Evolutionary conservation across 805 yeast genomes (phyloP), one percentile per base, ranked within the genome.

Genomic region (Pichia heedii): DNA sequence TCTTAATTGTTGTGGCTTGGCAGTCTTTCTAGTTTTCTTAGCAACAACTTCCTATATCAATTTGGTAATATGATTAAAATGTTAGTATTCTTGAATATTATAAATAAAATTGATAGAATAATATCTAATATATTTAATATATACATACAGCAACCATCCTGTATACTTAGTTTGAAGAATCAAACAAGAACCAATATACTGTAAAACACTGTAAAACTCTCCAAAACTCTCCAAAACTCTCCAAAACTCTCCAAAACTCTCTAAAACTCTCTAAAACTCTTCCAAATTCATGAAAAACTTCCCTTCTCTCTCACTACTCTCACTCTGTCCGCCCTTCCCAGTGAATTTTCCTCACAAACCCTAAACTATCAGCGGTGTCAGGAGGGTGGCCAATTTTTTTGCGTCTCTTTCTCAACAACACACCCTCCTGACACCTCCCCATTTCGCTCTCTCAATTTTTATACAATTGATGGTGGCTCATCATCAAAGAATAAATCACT

Each of bases 1-100:
- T 74, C 97, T 88, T 72, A 93, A 79, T 74, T 84, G 84, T 74
- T 87, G 93, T 66, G 97, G 94, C 69, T 88, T 86, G 63, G 77
- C 76, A 62, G 89, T 68, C 83, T 88, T 86, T 82, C 95, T 85
- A 68, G 87, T 67, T 72, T 77, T 78, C 79, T 83, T 85, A 65
- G 88, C 80, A 65, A 78, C 87, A 62, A 77, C 83, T 73, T 81
- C 85, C 77, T 85, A 79, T 84, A 40, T 39, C 32, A 35, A 35
- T 34, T n/a, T 29, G n/a, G 33, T 13, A 11, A 33, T 11, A 22
- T 4, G 11, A 33, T 13, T 9, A 36, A 30, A 30, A 36, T 40
- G 47, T 42, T 45, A 39, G 45, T 40, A 37, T 34, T 37, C n/a
- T n/a, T 22, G 13, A 22, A n/a, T 26, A 6, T 16, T 22, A 18